These are phyloP conservation scores for Parafenestella ontariensis DNA, from an alignment of 2,329 filamentous ascomycete genomes.

Conservation along the genomic window DNA sequence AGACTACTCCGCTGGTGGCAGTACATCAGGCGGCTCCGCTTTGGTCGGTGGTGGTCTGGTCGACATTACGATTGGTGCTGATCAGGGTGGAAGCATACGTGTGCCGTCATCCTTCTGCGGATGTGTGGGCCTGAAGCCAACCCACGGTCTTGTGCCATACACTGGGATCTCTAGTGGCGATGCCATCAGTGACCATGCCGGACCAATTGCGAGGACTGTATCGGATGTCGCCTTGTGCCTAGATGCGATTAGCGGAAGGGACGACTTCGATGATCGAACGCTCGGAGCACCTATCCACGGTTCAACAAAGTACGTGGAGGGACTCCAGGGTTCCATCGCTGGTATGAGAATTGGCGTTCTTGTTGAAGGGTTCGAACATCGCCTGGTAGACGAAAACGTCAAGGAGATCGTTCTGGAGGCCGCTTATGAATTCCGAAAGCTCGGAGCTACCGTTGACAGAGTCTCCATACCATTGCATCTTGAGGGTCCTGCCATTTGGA, in stretches of 20 bases:
- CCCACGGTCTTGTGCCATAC: conserved; percentile 59
- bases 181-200: conserved; percentile 55
- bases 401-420: conserved; percentile 52
- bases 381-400: conserved; percentile 49
- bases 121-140: conserved; percentile 53
- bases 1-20: conserved; percentile 59
- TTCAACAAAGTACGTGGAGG: conserved; percentile 24
- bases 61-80: conserved; percentile 49
- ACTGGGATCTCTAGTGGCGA: conserved; percentile 52
- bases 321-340: conserved; percentile 19
- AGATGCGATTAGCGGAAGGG: conserved; percentile 40
- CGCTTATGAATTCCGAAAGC: conserved; percentile 45
- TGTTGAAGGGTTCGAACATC: conserved; percentile 34
- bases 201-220: conserved; percentile 38
- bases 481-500: conserved; percentile 48
- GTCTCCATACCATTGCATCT: conserved; percentile 42
- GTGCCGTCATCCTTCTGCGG: conserved; percentile 49
- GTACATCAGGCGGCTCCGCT: conserved; percentile 53
- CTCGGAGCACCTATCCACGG: conserved; percentile 34
- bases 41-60: conserved; percentile 52
- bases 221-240: conserved; percentile 33
- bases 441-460: conserved; percentile 57
- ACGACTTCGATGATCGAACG: conserved; percentile 42
- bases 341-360: conserved; percentile 38
- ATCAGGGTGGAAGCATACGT: conserved; percentile 51